Base-by-base conservation (phyloP, 2,329 filamentous ascomycete genomes). In the Colletotrichum salicis region DNA sequence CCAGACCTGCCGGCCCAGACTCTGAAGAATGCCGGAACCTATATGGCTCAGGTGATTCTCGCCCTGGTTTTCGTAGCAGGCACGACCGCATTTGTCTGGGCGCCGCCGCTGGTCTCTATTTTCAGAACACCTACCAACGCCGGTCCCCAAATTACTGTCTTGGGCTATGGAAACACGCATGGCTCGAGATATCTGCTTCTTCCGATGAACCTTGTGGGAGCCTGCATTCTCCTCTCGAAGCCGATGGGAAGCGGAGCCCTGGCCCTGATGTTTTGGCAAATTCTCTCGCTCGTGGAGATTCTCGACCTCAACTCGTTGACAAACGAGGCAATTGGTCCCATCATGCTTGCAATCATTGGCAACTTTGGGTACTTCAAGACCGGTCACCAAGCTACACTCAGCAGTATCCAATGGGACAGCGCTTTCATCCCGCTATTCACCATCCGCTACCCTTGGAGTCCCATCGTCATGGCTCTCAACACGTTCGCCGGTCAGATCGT, bases 351-450 rank as follows among this genome's bases (percentile, higher is more conserved):
- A 12, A 84, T 98, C n/a, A 89, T 99, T 1, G 96, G 95, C 71
- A 94, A 93, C 77, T 97, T 96, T 82, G 92, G 98, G 85, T 99
- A 92, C 86, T 99, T 99, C 90, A 98, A 97, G 80, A 99, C 96
- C 0, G 96, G 96, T 73, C 96, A 99, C 82, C 96, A 98, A 82
- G 96, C 96, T 13, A 93, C 91, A 0, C 88, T 97, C 29, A 89
- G 92, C 76, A 94, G 91, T 75, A 96, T 99, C 78, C 96, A 99
- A 79, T 99, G 96, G 96, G 96, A 99, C 83, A 90, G 90, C 24
- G 96, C 95, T 3, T 99, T 99, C 83, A 94, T 99, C 75, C 93
- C 96, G 0, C 87, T 98, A 8, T 90, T 92, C 70, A 90, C 89
- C 6, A 90, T 99, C 74, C 89, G 90, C 69, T 98, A 99, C 82